Evolutionary conservation across 441 rosid genomes (phyloP), one percentile per base, ranked within the genome.

Genomic region (Metrosideros polymorpha): DNA sequence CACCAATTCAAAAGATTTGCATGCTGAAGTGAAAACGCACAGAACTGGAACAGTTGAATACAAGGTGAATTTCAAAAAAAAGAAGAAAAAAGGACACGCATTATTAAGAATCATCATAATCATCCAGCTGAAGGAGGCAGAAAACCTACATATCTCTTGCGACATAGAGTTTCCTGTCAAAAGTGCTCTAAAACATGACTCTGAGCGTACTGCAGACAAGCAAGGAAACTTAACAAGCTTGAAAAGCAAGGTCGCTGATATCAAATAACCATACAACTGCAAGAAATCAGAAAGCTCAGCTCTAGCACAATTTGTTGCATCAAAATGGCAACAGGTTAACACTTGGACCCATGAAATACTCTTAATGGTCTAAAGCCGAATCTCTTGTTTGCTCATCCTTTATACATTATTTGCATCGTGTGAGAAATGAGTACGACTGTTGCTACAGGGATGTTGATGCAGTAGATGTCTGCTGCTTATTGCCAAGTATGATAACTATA

Each of bases 401-500:
- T 71, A 35, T 63, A 18, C 42, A 63, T 35, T 19, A 35, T 3
- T 19, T 39, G 47, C 47, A 39, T 24, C 35, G 22, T 8, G 22
- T 71, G 79, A 0, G 15, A 71, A 71, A 19, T 5, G 47, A 22
- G 79, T 35, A 22, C 15, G 0, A 22, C 6, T 4, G 79, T 71
- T 71, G 79, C 63, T 29, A 30, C 57, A 87, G 51, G 49, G 86
- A 75, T 42, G 88, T 87, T 25, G 88, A 87, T 82, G 88, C 88
- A 29, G 88, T 87, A 55, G 86, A 66, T 18, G 86, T 87, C 47
- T 9, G 76, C 43, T 87, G 88, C 27, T 50, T 87, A 32, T 75
- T 87, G 66, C 88, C 86, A 4, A 87, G 88, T 39, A 84, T 83
- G 59, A 87, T 87, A 30, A 87, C 88, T 30, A 87, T 84, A 19